Conservation (phyloP, 2,329 filamentous ascomycete genomes). For the Fusarium staphyleae region DNA sequence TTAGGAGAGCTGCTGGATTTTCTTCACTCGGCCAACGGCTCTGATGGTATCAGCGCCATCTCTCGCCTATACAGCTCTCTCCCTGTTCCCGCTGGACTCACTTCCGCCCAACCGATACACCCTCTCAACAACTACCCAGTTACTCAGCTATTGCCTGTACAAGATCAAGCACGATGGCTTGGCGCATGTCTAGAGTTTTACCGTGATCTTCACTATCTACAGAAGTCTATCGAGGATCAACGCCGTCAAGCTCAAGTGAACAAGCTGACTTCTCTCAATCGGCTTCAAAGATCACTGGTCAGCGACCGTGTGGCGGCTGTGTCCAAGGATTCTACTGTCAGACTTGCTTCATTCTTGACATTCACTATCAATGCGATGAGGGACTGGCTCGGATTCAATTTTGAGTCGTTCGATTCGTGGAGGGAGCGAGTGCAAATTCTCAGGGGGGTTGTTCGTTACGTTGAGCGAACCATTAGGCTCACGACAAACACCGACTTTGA, state of each 20-base stretch:
- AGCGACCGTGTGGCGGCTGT: conserved; percentile 62
- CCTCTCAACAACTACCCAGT: conserved; percentile 65
- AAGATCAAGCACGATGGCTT: conserved; percentile 55
- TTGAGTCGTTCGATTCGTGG: conserved; percentile 41
- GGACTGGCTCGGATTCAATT: conserved; percentile 51
- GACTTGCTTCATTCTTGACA: conserved; percentile 59
- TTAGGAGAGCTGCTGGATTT: conserved; percentile 42
- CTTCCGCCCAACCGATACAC: conserved; percentile 59
- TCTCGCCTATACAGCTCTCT: conserved; percentile 47
- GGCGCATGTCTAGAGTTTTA: conserved; percentile 60
- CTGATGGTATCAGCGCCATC: conserved; percentile 44
- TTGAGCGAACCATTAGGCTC: conserved; percentile 61
- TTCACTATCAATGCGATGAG: conserved; percentile 52
- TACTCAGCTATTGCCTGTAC: conserved; percentile 53
- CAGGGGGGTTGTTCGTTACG: conserved; percentile 57
- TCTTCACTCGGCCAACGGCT: conserved; percentile 45
- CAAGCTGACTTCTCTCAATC: conserved; percentile 62
- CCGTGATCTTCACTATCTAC: conserved; percentile 52
- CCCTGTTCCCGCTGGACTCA: conserved; percentile 29
- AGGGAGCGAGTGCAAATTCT: conserved; percentile 46
- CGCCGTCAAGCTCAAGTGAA: conserved; percentile 52
- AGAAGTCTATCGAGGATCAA: conserved; percentile 52
- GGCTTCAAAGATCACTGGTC: conserved; percentile 66
- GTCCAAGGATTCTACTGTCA: conserved; percentile 67
- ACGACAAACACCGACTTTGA: conserved; percentile 59